Percentiles rank a stretch among this genome's conserved stretches.
Evolutionary conservation across 257 asterid species (phyloP).

Genomic region (Solanum etuberosum): DNA sequence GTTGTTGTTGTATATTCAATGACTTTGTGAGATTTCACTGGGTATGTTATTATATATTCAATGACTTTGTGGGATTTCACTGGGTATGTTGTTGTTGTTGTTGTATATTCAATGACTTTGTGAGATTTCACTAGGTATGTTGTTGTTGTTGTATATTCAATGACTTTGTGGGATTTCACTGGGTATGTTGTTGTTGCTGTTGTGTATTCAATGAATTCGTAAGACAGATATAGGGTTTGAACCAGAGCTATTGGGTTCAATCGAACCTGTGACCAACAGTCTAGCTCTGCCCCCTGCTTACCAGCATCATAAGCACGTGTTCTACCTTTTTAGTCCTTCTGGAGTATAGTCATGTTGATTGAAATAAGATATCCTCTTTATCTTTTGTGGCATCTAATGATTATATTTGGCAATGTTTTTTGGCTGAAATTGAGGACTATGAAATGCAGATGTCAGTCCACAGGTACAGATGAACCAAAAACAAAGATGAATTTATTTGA

Average conservation of each 20-base stretch:
- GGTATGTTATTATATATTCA: background rate
- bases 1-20: background rate
- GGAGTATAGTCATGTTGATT: background rate
- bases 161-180: background rate
- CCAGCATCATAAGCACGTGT: background rate
- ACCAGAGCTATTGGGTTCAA: background rate
- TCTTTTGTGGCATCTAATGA: background rate
- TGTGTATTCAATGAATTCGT: background rate
- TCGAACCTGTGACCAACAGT: background rate
- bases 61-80: background rate
- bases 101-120: too few species aligned
- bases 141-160: background rate
- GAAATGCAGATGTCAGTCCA: constrained; percentile 59
- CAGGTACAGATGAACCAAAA: constrained; percentile 54
- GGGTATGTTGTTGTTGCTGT: background rate
- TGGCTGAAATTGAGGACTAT: background rate
- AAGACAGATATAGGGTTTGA: background rate
- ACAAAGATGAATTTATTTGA: constrained; percentile 50
- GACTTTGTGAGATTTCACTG: background rate
- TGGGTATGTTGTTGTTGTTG: background rate
- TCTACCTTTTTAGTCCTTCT: background rate
- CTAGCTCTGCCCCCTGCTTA: background rate
- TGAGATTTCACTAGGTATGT: background rate
- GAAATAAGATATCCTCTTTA: background rate
- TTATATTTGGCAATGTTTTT: background rate